These are phyloP conservation scores for Candida tetrigidarum DNA, from an alignment of 1,139 yeast genomes.

Conservation along the genomic window DNA sequence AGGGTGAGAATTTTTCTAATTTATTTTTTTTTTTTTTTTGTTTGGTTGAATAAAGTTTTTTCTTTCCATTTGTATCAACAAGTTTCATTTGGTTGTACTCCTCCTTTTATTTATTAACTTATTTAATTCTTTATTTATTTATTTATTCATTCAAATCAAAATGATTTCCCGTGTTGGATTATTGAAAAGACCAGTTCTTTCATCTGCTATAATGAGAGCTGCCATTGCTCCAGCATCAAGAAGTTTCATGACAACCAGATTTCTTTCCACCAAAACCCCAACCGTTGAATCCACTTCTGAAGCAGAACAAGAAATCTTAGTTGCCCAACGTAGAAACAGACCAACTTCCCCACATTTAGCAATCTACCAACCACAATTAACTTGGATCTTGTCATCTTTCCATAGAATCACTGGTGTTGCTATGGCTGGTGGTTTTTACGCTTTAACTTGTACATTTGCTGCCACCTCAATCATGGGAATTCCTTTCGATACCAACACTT, in stretches of 20 bases:
- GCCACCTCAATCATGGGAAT: constrained; percentile 66
- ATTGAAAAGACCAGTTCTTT: constrained; percentile 15
- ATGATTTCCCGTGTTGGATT: constrained; percentile 23
- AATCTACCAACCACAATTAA: constrained; percentile 89
- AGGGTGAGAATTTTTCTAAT: neutral
- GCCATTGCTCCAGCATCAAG: constrained; percentile 3
- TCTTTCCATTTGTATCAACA: neutral
- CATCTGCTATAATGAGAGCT: constrained; percentile 7
- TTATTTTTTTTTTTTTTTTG: too few relatives aligned
- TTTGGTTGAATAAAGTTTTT: neutral
- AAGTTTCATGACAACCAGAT: neutral
- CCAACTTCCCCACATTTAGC: constrained; percentile 91
- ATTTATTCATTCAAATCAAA: neutral
- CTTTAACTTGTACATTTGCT: constrained; percentile 75
- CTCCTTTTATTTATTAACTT: constrained; percentile 1
- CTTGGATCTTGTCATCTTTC: constrained; percentile 76
- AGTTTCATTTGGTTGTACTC: neutral
- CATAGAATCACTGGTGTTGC: constrained; percentile 92
- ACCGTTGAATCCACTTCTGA: constrained; percentile 65
- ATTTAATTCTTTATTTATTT: neutral
- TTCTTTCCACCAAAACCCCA: constrained; percentile 39
- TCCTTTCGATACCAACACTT: constrained; percentile 63
- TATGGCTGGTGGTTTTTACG: constrained; percentile 80
- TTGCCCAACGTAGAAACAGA: constrained; percentile 83
- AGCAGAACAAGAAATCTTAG: constrained; percentile 70